These are phyloP conservation scores for Glutinoglossum americanum DNA, from an alignment of 495 filamentous ascomycete species.

Conservation along the genomic window DNA sequence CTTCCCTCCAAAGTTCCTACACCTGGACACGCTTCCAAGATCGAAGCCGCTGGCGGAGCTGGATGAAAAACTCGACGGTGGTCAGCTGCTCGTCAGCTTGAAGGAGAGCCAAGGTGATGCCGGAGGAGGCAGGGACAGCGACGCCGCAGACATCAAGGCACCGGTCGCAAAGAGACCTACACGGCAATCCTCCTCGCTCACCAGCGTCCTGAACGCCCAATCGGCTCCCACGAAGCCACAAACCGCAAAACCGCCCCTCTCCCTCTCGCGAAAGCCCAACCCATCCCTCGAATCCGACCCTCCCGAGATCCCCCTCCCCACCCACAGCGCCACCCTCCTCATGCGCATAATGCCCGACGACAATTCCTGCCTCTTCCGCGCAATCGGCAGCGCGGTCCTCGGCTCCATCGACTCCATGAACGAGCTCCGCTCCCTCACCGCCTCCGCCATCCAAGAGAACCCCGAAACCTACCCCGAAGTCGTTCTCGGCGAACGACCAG, in stretches of 20 bases:
- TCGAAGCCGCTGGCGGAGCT: slow-evolving; percentile 28
- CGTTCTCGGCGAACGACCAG: slow-evolving; percentile 51
- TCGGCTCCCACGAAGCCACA: not conserved
- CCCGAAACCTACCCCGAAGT: slow-evolving; percentile 48
- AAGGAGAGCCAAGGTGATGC: slow-evolving; percentile 9
- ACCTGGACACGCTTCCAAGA: slow-evolving; percentile 27
- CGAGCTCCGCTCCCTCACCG: slow-evolving; percentile 61
- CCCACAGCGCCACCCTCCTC: slow-evolving; percentile 42
- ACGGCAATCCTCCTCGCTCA: not conserved
- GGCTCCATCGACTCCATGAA: slow-evolving; percentile 49
- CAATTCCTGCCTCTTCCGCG: slow-evolving; percentile 87
- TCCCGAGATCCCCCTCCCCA: slow-evolving; percentile 43
- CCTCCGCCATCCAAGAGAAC: slow-evolving; percentile 54
- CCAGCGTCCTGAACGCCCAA: not conserved
- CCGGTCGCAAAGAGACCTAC: not conserved
- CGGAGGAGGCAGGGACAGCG: not conserved
- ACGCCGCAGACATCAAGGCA: not conserved
- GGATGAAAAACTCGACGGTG: slow-evolving; percentile 53
- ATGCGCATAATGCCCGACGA: slow-evolving; percentile 95
- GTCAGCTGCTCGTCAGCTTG: slow-evolving; percentile 49
- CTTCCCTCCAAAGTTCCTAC: slow-evolving; percentile 56
- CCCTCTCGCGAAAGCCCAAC: slow-evolving; percentile 19
- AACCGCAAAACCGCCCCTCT: slow-evolving; percentile 11
- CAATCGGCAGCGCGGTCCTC: slow-evolving; percentile 58
- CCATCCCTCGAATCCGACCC: slow-evolving; percentile 30